Percentiles rank a stretch among this genome's conserved stretches.
Conservation (phyloP, 202 grass and related monocot species). For the Panicum hallii region DNA sequence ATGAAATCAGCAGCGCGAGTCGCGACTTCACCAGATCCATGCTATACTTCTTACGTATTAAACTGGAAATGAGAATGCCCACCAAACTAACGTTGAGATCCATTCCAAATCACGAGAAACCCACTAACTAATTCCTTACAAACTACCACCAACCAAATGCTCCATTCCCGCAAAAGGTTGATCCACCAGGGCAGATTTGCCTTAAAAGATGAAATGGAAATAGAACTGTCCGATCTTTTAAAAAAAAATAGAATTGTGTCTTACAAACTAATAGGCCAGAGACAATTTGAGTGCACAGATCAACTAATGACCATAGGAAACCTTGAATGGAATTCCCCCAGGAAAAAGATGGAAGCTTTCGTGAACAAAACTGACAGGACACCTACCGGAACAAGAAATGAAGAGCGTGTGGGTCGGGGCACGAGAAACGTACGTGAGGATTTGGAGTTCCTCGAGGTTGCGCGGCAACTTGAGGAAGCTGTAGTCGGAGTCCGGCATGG, state of each 20-base stretch:
- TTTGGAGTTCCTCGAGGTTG: slow-evolving; percentile 86
- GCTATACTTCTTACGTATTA: background rate
- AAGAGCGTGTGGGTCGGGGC: background rate
- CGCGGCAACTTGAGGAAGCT: slow-evolving; percentile 96
- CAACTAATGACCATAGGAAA: background rate
- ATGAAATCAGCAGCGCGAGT: background rate
- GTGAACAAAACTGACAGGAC: slow-evolving; percentile 37
- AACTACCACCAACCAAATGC: slow-evolving; percentile 20
- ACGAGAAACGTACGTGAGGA: slow-evolving; percentile 69
- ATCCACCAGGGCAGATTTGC: slow-evolving; percentile 32
- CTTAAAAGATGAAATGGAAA: background rate
- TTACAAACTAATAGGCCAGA: background rate
- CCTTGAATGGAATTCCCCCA: background rate
- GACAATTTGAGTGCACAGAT: background rate
- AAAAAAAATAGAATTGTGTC: background rate
- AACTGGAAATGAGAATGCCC: slow-evolving; percentile 1
- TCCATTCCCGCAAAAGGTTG: slow-evolving; percentile 32
- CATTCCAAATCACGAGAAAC: slow-evolving; percentile 11
- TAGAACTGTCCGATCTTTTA: background rate
- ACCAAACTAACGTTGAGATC: slow-evolving; percentile 13
- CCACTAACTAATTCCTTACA: background rate
- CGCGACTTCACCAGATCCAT: slow-evolving; percentile 38
- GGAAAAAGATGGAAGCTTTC: slow-evolving; percentile 12
- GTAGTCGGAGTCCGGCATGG: slow-evolving; percentile 97
- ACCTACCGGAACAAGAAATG: slow-evolving; percentile 34